phyloP scores from a whole-genome alignment of 441 rosid species.

The Raphanus hybrid region DNA sequence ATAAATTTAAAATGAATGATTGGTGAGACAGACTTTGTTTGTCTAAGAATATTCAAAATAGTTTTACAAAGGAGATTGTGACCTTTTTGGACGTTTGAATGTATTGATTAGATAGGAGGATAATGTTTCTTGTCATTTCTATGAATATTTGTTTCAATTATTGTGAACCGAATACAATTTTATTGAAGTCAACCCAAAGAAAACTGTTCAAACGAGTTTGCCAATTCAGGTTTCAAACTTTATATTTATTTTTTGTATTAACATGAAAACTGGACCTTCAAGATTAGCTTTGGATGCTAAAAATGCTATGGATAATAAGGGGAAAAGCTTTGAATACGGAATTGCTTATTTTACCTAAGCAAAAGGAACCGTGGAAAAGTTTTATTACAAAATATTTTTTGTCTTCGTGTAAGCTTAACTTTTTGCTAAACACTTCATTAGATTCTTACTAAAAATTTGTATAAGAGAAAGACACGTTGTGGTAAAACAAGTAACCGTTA shows the following conservation, averaged over 20 bases:
- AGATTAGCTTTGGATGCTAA: not conserved
- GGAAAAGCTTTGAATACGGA: not conserved
- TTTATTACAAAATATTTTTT: not conserved
- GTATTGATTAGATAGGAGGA: conserved; percentile 31
- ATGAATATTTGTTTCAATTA: conserved; percentile 14
- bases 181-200: conserved; percentile 9
- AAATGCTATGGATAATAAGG: not conserved
- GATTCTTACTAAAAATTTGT: conserved; percentile 10
- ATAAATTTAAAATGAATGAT: conserved; percentile 18
- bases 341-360: not conserved
- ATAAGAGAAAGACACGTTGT: not conserved
- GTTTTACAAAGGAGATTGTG: not conserved
- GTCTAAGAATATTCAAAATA: conserved; percentile 18
- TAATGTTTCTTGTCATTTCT: conserved; percentile 32
- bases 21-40: conserved; percentile 10
- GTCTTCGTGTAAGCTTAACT: not conserved
- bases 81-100: conserved; percentile 15
- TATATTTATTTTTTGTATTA: not conserved
- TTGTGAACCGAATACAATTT: conserved; percentile 25
- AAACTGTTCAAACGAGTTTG: not conserved
- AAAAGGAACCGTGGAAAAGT: not conserved
- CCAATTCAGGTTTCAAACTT: not conserved
- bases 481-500: conserved; percentile 26
- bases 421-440: conserved; percentile 1
- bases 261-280: not conserved